phyloP scores from a whole-genome alignment of 2,329 filamentous ascomycete genomes.

The Aureobasidium zeae region DNA sequence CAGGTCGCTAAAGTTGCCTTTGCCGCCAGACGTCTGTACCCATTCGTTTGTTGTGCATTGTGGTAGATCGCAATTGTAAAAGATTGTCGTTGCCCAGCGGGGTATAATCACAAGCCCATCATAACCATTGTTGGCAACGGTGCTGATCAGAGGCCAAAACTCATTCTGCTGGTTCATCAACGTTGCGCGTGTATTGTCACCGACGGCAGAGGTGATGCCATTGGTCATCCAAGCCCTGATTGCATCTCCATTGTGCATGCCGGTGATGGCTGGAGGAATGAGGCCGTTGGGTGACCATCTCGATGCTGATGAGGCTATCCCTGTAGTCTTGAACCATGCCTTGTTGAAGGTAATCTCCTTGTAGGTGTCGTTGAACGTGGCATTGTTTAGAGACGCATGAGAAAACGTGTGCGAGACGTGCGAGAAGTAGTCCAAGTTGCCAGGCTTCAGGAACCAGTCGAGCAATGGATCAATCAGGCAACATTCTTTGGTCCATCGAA shows the following conservation, averaged over 20 bases:
- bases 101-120: conserved; percentile 49
- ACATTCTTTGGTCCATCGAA: conserved; percentile 43
- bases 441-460: conserved; percentile 43
- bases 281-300: conserved; percentile 47
- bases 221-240: conserved; percentile 51
- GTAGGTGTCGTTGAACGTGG: conserved; percentile 47
- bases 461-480: conserved; percentile 42
- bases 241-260: conserved; percentile 55
- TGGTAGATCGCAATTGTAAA: conserved; percentile 54
- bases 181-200: conserved; percentile 51
- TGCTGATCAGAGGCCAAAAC: conserved; percentile 49
- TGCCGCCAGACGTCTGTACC: conserved; percentile 49
- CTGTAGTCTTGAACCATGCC: conserved; percentile 48
- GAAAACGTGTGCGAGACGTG: conserved; percentile 56
- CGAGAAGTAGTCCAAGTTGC: conserved; percentile 46
- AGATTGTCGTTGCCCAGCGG: conserved; percentile 53
- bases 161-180: conserved; percentile 44
- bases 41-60: conserved; percentile 51
- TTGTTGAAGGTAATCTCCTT: conserved; percentile 54
- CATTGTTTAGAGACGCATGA: conserved; percentile 50
- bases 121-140: conserved; percentile 43
- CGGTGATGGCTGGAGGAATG: conserved; percentile 55
- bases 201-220: conserved; percentile 52
- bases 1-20: conserved; percentile 45
- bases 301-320: conserved; percentile 36